Evolutionary conservation across 768 basidiomycete genomes (phyloP).

Genomic region (Panus rudis): DNA sequence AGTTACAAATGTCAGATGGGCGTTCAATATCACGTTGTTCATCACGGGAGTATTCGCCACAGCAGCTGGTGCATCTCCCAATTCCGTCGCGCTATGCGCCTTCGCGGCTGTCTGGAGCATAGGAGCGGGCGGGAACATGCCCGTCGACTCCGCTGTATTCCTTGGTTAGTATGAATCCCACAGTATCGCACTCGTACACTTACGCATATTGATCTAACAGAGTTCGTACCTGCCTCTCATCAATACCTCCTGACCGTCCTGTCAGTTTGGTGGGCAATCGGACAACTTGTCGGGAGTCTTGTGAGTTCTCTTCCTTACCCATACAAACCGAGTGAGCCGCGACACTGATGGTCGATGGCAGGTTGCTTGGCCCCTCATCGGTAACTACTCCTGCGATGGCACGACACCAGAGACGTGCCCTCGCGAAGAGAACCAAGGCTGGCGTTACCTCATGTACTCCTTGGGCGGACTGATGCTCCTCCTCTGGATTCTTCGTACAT

Average conservation of each 20-base stretch:
- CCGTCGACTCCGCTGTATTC: conserved; percentile 72
- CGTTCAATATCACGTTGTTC: conserved; percentile 65
- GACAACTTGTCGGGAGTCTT: conserved; percentile 56
- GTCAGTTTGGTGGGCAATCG: conserved; percentile 77
- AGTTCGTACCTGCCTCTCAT: conserved; percentile 64
- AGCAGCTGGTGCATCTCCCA: conserved; percentile 53
- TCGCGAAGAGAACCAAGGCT: conserved; percentile 54
- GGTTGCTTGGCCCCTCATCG: conserved; percentile 69
- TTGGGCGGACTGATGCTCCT: conserved; percentile 68
- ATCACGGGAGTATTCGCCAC: conserved; percentile 62
- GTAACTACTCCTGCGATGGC: conserved; percentile 55
- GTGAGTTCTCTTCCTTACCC: too few species aligned
- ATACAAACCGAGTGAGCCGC: not conserved
- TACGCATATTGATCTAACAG: conserved; percentile 30
- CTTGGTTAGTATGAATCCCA: conserved; percentile 58
- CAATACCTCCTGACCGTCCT: conserved; percentile 72
- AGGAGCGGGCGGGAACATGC: conserved; percentile 68
- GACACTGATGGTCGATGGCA: too few species aligned
- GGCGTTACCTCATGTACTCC: conserved; percentile 69
- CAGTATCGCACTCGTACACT: too few species aligned
- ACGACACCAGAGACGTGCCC: conserved; percentile 31
- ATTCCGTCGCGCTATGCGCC: conserved; percentile 43
- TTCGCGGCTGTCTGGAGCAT: conserved; percentile 54
- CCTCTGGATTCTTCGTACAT: conserved; percentile 55
- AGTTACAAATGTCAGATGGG: conserved; percentile 36